A percentile compares a stretch with the other conserved stretches of the same genome.
Evolutionary conservation across 2,329 filamentous ascomycete species (phyloP).

Genomic region (Trichoderma hamatum): DNA sequence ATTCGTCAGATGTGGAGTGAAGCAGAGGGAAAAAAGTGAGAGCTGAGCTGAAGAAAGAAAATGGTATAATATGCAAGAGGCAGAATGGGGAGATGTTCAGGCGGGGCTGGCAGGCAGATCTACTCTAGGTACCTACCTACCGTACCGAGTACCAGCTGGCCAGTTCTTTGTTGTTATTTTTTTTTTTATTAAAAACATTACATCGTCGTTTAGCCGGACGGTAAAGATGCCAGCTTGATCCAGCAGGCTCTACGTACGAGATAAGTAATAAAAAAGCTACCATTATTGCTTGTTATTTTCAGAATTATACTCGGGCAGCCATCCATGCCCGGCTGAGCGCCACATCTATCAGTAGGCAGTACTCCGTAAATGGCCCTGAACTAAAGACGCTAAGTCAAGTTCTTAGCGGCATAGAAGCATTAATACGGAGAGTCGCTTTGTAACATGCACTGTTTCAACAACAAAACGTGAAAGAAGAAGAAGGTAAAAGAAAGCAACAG

Average conservation of each 20-base stretch:
- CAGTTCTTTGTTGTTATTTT: not conserved
- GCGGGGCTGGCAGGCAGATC: not conserved
- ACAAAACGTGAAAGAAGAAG: not conserved
- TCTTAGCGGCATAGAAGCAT: not conserved
- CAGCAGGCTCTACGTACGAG: not conserved
- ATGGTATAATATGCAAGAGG: not conserved
- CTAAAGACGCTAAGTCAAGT: not conserved
- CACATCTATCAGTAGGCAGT: not conserved
- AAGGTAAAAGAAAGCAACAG: not conserved
- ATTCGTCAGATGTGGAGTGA: constrained; percentile 21
- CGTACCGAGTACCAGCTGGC: not conserved
- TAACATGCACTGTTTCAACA: not conserved
- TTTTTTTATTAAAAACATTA: not conserved
- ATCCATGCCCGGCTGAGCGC: not conserved
- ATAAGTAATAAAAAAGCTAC: not conserved
- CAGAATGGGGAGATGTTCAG: not conserved
- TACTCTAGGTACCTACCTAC: not conserved
- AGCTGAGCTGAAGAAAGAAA: not conserved
- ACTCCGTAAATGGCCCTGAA: not conserved
- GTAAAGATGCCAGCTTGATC: not conserved
- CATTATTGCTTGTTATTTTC: not conserved
- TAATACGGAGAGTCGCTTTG: not conserved
- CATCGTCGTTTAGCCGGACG: not conserved
- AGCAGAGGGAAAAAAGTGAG: not conserved
- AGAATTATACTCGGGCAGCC: not conserved